Percentiles rank a stretch among this genome's conserved stretches.
These are phyloP conservation scores for Daldinia sp. DNA, from an alignment of 2,329 filamentous ascomycete genomes.

Conservation along the genomic window DNA sequence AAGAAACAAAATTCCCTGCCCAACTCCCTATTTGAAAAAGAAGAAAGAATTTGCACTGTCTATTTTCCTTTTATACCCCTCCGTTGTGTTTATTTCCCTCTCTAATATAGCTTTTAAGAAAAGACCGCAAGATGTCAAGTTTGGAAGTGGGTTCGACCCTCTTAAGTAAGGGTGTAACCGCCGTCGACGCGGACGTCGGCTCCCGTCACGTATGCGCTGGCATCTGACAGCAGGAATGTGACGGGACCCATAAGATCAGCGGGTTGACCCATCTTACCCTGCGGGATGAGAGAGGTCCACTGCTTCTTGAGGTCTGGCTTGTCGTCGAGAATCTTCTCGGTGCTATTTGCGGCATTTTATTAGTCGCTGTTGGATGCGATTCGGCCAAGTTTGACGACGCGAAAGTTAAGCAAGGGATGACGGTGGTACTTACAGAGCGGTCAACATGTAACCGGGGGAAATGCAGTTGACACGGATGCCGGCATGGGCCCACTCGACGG, in stretches of 20 bases:
- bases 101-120: slow-evolving; percentile 1
- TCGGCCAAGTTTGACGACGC: neutral
- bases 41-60: slow-evolving; percentile 5
- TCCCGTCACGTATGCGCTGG: slow-evolving; percentile 74
- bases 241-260: slow-evolving; percentile 95
- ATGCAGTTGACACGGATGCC: slow-evolving; percentile 96
- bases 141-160: neutral
- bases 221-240: slow-evolving; percentile 83
- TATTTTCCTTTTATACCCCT: slow-evolving; percentile 14
- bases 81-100: too few species aligned
- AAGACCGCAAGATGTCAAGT: neutral
- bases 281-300: slow-evolving; percentile 92
- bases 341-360: slow-evolving; percentile 59
- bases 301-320: slow-evolving; percentile 89
- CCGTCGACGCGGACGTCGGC: slow-evolving; percentile 85
- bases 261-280: slow-evolving; percentile 91
- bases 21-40: slow-evolving; percentile 19
- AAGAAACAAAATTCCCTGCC: slow-evolving; percentile 7
- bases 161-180: slow-evolving; percentile 83
- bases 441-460: slow-evolving; percentile 95
- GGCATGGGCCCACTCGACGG: slow-evolving; percentile 90
- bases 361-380: slow-evolving; percentile 15
- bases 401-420: neutral
- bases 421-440: slow-evolving; percentile 74
- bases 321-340: slow-evolving; percentile 91